Percentiles rank a stretch among this genome's conserved stretches.
These are phyloP conservation scores for Symmetrospora coprosmae DNA, from an alignment of 768 basidiomycete genomes.

Conservation along the genomic window DNA sequence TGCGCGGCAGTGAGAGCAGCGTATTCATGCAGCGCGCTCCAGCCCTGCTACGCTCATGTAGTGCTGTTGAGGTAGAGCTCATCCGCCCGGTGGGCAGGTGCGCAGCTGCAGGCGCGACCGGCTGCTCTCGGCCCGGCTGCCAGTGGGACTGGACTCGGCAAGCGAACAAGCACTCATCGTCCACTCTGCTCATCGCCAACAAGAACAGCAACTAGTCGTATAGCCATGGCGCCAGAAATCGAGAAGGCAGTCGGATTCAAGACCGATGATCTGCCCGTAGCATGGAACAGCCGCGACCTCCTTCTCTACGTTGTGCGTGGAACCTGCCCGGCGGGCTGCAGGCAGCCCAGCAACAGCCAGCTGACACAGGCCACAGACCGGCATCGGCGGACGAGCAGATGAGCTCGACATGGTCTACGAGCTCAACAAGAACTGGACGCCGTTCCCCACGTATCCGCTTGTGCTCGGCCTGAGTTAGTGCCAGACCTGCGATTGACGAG, in stretches of 20 bases:
- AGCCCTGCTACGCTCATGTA: too few species aligned
- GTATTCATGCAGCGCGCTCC: too few species aligned
- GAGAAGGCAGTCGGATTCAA: slow-evolving; percentile 53
- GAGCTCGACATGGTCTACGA: slow-evolving; percentile 59
- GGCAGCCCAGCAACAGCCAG: background rate
- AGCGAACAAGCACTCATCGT: too few species aligned
- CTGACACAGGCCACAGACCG: slow-evolving; percentile 33
- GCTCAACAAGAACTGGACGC: slow-evolving; percentile 47
- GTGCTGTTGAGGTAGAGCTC: too few species aligned
- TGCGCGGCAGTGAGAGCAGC: too few species aligned
- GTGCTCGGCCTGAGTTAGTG: slow-evolving; percentile 48
- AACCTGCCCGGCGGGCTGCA: background rate
- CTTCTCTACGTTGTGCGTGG: slow-evolving; percentile 51
- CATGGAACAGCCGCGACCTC: slow-evolving; percentile 73
- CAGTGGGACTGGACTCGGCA: too few species aligned
- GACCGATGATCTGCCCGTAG: slow-evolving; percentile 47
- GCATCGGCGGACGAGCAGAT: slow-evolving; percentile 64
- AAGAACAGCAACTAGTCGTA: too few species aligned
- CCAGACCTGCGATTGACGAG: slow-evolving; percentile 25
- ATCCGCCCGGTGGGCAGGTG: too few species aligned
- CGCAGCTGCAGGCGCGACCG: too few species aligned
- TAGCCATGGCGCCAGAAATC: slow-evolving; percentile 51
- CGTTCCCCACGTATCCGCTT: slow-evolving; percentile 74
- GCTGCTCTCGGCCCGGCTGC: too few species aligned
- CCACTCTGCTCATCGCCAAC: background rate